These are phyloP conservation scores for Angomonas deanei DNA, from an alignment of 208 protist species.

Conservation along the genomic window DNA sequence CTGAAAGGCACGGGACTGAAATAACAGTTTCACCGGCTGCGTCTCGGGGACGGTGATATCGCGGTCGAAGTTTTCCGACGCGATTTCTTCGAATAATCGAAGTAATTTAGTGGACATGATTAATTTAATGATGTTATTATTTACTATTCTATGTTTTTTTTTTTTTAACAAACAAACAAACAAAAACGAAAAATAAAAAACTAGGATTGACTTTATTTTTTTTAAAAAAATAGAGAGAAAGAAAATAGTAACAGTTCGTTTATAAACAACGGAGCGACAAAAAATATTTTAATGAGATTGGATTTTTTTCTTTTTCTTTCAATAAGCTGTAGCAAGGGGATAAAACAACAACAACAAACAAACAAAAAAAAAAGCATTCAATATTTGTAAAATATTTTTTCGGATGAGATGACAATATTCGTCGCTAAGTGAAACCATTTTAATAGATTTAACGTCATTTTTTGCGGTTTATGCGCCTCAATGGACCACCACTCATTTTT, in stretches of 20 bases:
- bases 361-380: no score
- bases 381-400: no score
- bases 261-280: background rate
- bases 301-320: no score
- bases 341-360: no score
- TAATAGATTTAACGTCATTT: no score
- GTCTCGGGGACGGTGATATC: conserved; percentile 36
- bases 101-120: conserved; percentile 30
- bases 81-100: conserved; percentile 35
- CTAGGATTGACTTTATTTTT: background rate
- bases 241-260: background rate
- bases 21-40: conserved; percentile 44
- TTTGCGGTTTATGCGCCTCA: no score
- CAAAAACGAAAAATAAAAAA: no score
- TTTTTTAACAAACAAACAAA: background rate
- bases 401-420: no score
- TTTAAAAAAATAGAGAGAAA: conserved; percentile 6
- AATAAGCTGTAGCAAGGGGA: no score
- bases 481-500: no score
- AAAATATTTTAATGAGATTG: background rate
- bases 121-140: background rate
- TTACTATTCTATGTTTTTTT: conserved; percentile 2
- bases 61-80: conserved; percentile 40
- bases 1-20: conserved; percentile 30
- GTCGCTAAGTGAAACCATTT: no score